These are phyloP conservation scores for Globisporangium solare DNA, from an alignment of 352 stramenopile genomes.

Conservation along the genomic window DNA sequence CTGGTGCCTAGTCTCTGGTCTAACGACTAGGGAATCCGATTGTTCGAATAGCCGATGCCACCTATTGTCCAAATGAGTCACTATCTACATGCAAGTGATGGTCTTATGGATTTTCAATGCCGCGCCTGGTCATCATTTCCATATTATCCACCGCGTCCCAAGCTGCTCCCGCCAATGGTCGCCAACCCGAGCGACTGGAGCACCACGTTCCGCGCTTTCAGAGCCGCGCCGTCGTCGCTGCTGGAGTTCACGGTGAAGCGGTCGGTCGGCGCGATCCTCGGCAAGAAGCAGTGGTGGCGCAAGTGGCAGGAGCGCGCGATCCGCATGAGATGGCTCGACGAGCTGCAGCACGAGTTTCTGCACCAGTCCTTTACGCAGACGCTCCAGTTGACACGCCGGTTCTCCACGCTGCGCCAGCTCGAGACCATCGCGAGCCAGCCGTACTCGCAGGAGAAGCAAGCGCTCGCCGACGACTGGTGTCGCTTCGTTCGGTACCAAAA, in stretches of 20 bases:
- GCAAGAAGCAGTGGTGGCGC: conserved; percentile 13
- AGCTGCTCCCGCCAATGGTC: too few species aligned
- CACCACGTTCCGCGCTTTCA: background rate
- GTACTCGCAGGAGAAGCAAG: background rate
- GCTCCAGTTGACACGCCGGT: conserved; percentile 1
- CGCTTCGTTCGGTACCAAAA: conserved; percentile 1
- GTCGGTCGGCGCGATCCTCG: background rate
- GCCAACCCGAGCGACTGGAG: too few species aligned
- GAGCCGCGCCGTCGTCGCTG: conserved; percentile 6
- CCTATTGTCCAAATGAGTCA: too few species aligned
- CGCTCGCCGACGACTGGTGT: background rate
- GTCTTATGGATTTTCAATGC: too few species aligned
- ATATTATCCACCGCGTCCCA: too few species aligned
- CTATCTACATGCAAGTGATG: too few species aligned
- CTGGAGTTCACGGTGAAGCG: conserved; percentile 10
- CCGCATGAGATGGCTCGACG: conserved; percentile 5
- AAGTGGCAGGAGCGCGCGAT: conserved; percentile 12
- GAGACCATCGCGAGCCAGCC: background rate
- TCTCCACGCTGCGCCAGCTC: background rate
- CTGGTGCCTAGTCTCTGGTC: too few species aligned
- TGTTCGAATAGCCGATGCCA: too few species aligned
- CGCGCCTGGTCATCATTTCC: too few species aligned
- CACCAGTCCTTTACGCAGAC: conserved; percentile 10
- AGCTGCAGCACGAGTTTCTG: conserved; percentile 10
- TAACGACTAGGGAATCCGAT: too few species aligned